Evolutionary conservation across 495 filamentous ascomycete genomes (phyloP).

Genomic region (Chaetomium tenue): DNA sequence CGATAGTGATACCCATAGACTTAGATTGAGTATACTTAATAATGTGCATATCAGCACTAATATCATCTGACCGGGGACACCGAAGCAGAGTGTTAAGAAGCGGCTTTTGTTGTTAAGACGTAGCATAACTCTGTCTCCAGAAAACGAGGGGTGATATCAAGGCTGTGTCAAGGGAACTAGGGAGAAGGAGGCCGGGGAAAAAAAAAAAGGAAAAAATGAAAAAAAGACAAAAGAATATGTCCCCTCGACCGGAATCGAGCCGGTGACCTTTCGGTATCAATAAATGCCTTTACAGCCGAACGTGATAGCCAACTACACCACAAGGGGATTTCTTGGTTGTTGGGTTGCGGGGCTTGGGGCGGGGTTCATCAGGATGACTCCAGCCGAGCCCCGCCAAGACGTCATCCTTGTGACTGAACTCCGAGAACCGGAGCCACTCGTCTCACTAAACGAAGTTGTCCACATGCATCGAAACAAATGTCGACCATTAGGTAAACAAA

Average conservation of each 20-base stretch:
- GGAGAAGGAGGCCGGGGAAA: not conserved
- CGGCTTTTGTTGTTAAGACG: too few species aligned
- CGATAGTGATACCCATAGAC: not conserved
- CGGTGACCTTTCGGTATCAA: conserved; percentile 33
- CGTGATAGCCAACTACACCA: conserved; percentile 37
- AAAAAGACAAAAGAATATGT: conserved; percentile 18
- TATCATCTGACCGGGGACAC: not conserved
- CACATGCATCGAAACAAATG: too few species aligned
- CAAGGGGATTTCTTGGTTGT: conserved; percentile 26
- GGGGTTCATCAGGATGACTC: conserved; percentile 2
- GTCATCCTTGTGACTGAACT: not conserved
- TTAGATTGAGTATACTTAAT: not conserved
- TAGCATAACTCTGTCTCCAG: too few species aligned
- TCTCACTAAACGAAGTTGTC: too few species aligned
- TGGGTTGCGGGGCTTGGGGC: not conserved
- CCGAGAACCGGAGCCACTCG: not conserved
- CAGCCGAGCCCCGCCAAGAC: too few species aligned
- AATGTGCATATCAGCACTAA: too few species aligned
- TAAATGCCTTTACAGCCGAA: conserved; percentile 32
- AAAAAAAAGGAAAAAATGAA: conserved; percentile 2
- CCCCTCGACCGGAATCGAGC: conserved; percentile 33
- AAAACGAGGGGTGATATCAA: too few species aligned
- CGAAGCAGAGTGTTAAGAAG: too few species aligned
- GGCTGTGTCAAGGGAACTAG: not conserved
- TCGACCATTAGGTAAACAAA: too few species aligned